Base-by-base conservation (phyloP, 2,329 filamentous ascomycete genomes). In the Polytolypa hystricis region DNA sequence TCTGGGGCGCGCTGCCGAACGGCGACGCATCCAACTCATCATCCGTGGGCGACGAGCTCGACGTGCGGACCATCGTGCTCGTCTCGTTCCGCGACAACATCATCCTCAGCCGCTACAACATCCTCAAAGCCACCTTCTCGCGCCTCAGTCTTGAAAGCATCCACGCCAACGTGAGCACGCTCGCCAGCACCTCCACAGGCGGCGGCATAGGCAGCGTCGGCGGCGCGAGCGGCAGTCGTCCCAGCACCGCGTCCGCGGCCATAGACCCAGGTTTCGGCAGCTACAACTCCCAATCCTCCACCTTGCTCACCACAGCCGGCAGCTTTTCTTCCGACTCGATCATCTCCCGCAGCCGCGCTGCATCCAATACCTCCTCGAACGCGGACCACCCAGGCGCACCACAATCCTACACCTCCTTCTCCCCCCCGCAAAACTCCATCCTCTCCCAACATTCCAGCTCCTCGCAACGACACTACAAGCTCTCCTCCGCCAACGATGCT, bases 51-150 rank as follows among this genome's bases (percentile, higher is more conserved):
- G 55, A 77, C 40, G 71, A 81, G 27, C 71, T 95, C 2, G 87
- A 96, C 48, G 81, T 96, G 1, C 77, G 89, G n/a, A 75, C 85
- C 16, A 78, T 96, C 28, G 85, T 93, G 0, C 73, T 98, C 14
- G 79, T 85, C 15, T 77, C 83, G 3, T 98, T 91, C 62, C 79
- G 91, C 35, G 91, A 98, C 57, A 79, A 74, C 14, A 77, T 98
- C 39, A 84, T 98, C 33, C 66, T 98, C 1, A 84, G 85, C 1
- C 79, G 89, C 34, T 91, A 93, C 59, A 87, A 95, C 38, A 79
- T 76, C 5, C 73, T 98, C 16, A 93, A 91, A 66, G 75, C 77
- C 5, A 89, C 91, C 39, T 95, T 95, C 62, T 93, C 84, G 2
- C 78, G 89, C 2, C 70, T 96, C 0, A 87, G 81, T 3, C 75